Base-by-base conservation (phyloP, 345 rosid species). In the Eutrema heterophyllum region DNA sequence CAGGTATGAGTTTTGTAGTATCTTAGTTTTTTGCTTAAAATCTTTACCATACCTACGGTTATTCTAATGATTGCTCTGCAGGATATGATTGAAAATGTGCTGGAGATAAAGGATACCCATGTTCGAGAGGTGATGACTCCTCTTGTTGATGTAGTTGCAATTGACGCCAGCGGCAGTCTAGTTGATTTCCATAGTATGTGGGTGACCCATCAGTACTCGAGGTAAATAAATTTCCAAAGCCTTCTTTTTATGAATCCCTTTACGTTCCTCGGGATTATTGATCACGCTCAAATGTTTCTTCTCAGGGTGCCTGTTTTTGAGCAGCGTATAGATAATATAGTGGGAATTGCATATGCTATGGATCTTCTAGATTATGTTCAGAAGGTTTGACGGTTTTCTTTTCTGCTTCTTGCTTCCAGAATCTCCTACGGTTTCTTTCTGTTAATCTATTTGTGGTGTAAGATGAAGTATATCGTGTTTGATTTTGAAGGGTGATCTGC, bases 41-140 rank as follows among this genome's bases (percentile, higher is more conserved):
- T 56, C 41, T 73, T 30, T 76, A 61, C 54, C 62, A 61, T 27
- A 55, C 51, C 32, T 75, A 71, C 61, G 68, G 58, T 48, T 73
- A 50, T 64, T 35, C 21, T 49, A 55, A 30, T 55, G 68, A 51
- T 65, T 68, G 40, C 56, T 32, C 70, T 65, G 63, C 91, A 95
- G 99, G 99, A 95, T 80, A 95, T 95, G 98, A 95, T 95, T 77
- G 98, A 95, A 82, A 95, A 95, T 84, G 99, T 95, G 79, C 83
- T 95, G 70, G 99, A 92, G 86, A 92, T 95, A 18, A 95, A 95
- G 74, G 99, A 95, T 81, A 95, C 97, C 9, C 89, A 90, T 79
- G 98, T 95, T 69, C 85, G 99, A 69, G 99, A 92, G 87, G 98
- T 95, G 77, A 95, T 95, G 99, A 89, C 99, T 68, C 99, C 99